A percentile compares a stretch with the other conserved stretches of the same genome.
These are phyloP conservation scores for Dalechampia spathulata DNA, from an alignment of 441 rosid species.

Conservation along the genomic window DNA sequence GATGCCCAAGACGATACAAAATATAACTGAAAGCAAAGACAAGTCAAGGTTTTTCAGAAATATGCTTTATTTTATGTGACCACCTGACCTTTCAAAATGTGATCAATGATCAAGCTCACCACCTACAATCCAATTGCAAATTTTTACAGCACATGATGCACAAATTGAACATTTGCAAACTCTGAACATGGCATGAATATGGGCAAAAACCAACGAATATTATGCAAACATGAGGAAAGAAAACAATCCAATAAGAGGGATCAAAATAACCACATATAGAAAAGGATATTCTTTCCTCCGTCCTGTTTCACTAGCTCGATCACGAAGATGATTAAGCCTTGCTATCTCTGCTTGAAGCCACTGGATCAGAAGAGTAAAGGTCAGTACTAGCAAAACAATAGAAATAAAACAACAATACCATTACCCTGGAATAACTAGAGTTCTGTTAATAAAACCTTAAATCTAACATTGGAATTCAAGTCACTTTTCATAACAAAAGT, in stretches of 20 bases:
- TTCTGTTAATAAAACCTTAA: not conserved
- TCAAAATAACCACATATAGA: conserved; percentile 16
- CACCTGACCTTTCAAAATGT: conserved; percentile 1
- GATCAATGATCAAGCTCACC: not conserved
- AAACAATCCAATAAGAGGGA: not conserved
- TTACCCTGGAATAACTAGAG: no score
- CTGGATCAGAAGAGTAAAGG: conserved; percentile 41
- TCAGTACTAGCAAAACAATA: not conserved
- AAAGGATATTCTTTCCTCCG: conserved; percentile 96
- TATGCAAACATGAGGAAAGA: conserved; percentile 2
- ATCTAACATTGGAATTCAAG: not conserved
- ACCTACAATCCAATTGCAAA: not conserved
- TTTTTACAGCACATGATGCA: not conserved
- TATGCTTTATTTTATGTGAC: not conserved
- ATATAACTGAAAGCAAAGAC: not conserved
- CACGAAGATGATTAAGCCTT: conserved; percentile 86
- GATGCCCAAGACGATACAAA: not conserved
- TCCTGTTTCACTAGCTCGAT: conserved; percentile 97
- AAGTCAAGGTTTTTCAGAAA: not conserved
- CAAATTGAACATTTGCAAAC: not conserved
- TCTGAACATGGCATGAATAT: not conserved
- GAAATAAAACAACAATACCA: not conserved
- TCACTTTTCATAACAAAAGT: not conserved
- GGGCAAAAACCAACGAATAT: not conserved
- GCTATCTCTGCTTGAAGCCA: conserved; percentile 75